Percentiles rank a stretch among this genome's conserved stretches.
phyloP scores from a whole-genome alignment of 2,329 filamentous ascomycete genomes.

The Hypoxylon sp. region DNA sequence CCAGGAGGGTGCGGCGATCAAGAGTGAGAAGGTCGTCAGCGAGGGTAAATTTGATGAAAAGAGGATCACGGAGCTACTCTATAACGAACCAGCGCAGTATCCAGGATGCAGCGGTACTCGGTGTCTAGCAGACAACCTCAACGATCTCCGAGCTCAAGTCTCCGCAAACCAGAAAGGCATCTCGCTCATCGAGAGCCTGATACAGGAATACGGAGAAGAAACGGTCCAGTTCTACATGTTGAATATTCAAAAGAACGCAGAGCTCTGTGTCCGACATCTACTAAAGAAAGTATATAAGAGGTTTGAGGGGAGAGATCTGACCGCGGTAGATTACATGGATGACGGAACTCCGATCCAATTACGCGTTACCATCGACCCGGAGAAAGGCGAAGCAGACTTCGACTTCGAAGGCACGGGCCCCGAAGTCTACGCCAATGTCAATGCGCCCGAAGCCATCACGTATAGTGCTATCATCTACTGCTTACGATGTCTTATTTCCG shows the following conservation, averaged over 20 bases:
- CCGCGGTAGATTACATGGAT: conserved; percentile 82
- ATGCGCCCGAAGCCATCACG: conserved; percentile 82
- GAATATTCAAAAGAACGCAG: conserved; percentile 81
- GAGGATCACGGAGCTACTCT: conserved; percentile 76
- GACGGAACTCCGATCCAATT: conserved; percentile 81
- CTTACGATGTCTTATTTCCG: conserved; percentile 78
- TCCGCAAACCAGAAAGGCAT: conserved; percentile 86
- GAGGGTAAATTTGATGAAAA: conserved; percentile 81
- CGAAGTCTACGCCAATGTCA: conserved; percentile 81
- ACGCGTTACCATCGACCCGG: conserved; percentile 78
- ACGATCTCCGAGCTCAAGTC: conserved; percentile 84
- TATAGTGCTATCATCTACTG: conserved; percentile 87
- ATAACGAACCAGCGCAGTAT: conserved; percentile 78
- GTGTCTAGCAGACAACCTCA: conserved; percentile 81
- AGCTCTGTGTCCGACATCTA: conserved; percentile 76
- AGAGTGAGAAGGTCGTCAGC: conserved; percentile 77
- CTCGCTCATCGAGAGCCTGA: conserved; percentile 77
- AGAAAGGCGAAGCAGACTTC: conserved; percentile 80
- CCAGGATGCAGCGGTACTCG: conserved; percentile 80
- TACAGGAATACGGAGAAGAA: conserved; percentile 79
- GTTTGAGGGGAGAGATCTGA: conserved; percentile 77
- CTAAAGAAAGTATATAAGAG: conserved; percentile 76
- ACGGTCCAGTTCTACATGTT: conserved; percentile 85
- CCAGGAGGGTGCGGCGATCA: conserved; percentile 71
- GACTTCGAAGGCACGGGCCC: conserved; percentile 82